phyloP scores from a whole-genome alignment of 1,139 yeast species.

The Geotrichum histeridarum region DNA sequence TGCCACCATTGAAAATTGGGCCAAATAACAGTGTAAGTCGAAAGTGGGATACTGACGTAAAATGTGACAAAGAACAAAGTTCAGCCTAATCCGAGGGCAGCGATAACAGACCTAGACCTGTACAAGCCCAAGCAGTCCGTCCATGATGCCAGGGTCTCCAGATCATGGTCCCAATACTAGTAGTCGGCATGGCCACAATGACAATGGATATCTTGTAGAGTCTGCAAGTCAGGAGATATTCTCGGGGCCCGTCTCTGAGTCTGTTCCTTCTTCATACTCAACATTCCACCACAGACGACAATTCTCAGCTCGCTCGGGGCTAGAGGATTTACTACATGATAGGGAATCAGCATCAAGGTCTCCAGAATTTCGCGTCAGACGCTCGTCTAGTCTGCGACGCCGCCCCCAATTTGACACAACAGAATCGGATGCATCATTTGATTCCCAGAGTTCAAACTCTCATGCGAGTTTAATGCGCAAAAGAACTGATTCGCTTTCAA shows the following conservation, averaged over 20 bases:
- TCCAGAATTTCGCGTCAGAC: conserved; percentile 1
- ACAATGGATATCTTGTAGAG: conserved; percentile 33
- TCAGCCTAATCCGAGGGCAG: not conserved
- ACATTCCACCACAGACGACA: conserved; percentile 66
- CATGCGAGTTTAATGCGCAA: conserved; percentile 18
- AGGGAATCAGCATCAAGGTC: conserved; percentile 11
- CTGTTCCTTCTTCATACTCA: conserved; percentile 84
- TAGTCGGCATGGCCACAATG: not conserved
- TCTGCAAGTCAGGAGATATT: conserved; percentile 58
- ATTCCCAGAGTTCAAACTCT: conserved; percentile 29
- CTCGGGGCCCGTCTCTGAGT: conserved; percentile 86
- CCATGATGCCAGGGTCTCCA: conserved; percentile 10
- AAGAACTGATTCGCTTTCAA: conserved; percentile 32
- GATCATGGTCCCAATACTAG: not conserved
- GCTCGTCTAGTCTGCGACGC: conserved; percentile 24
- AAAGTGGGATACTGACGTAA: too few species aligned
- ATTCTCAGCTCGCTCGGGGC: conserved; percentile 34
- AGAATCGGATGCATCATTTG: conserved; percentile 25
- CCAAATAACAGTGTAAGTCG: not conserved
- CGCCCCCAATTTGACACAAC: conserved; percentile 20
- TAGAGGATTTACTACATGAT: conserved; percentile 20
- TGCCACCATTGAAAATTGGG: conserved; percentile 6
- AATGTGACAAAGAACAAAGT: not conserved
- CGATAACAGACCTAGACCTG: too few species aligned
- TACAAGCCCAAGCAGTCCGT: not conserved